Evolutionary conservation across 371 early-diverging fungal species (phyloP).

Genomic region (Apophysomyces variabilis): DNA sequence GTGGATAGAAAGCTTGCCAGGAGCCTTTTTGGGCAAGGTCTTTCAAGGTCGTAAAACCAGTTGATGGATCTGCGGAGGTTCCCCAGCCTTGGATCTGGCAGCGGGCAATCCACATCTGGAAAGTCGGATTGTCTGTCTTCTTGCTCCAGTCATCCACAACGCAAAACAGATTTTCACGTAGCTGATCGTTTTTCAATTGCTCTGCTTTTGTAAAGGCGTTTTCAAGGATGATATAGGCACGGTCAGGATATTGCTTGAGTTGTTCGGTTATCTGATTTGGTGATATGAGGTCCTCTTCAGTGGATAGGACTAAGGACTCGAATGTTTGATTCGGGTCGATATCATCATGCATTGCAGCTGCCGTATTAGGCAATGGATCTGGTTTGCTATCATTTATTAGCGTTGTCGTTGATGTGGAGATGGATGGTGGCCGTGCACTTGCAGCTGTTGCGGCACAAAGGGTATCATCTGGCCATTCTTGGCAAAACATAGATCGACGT

Average conservation of each 20-base stretch:
- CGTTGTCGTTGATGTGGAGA: conserved; percentile 1
- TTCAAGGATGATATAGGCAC: conserved; percentile 17
- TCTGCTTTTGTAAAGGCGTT: conserved; percentile 20
- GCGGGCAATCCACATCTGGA: conserved; percentile 31
- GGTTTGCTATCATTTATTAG: conserved; percentile 17
- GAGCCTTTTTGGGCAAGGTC: conserved; percentile 19
- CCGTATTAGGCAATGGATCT: conserved; percentile 1
- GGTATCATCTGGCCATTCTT: conserved; percentile 20
- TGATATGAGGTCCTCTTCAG: not conserved
- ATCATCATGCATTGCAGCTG: conserved; percentile 8
- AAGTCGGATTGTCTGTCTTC: conserved; percentile 20
- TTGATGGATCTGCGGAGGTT: conserved; percentile 16
- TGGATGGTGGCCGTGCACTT: conserved; percentile 13
- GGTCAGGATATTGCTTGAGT: conserved; percentile 6
- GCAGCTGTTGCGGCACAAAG: not conserved
- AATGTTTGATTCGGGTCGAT: not conserved
- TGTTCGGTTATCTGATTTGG: conserved; percentile 1
- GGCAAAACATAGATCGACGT: conserved; percentile 20
- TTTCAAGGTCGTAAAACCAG: conserved; percentile 23
- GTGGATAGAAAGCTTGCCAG: conserved; percentile 31
- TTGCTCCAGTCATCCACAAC: conserved; percentile 19
- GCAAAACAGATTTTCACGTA: conserved; percentile 17
- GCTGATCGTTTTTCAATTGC: not conserved
- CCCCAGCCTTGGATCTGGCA: conserved; percentile 37
- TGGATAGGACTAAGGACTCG: not conserved